Evolutionary conservation across 202 grass and related monocot species (phyloP).

Genomic region (Saccharum hybrid): DNA sequence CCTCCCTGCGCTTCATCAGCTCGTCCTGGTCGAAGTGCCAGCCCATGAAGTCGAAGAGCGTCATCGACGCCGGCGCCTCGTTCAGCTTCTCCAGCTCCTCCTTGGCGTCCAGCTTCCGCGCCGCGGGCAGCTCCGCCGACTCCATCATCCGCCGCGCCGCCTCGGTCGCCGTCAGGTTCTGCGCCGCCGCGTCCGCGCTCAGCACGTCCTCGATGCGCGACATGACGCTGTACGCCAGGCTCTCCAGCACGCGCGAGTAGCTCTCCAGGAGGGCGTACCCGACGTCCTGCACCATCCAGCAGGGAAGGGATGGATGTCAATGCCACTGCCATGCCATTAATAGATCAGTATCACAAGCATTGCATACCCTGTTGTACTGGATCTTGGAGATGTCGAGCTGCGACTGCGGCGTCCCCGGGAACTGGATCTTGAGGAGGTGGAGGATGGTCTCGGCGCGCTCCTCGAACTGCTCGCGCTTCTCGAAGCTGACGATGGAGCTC

Average conservation of each 20-base stretch:
- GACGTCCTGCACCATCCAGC: slow-evolving; percentile 56
- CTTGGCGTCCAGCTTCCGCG: slow-evolving; percentile 67
- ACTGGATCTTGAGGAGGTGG: slow-evolving; percentile 87
- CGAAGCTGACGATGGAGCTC: slow-evolving; percentile 93
- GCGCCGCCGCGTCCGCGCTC: slow-evolving; percentile 66
- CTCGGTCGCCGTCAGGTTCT: slow-evolving; percentile 61
- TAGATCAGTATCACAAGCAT: too few species aligned
- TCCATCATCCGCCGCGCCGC: slow-evolving; percentile 41
- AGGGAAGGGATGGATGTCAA: too few species aligned
- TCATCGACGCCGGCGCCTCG: slow-evolving; percentile 73
- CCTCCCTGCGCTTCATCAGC: slow-evolving; percentile 53
- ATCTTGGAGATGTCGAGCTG: slow-evolving; percentile 95
- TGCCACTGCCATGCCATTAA: too few species aligned
- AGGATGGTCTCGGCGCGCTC: slow-evolving; percentile 97
- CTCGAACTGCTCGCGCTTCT: slow-evolving; percentile 97
- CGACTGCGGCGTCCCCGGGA: slow-evolving; percentile 85
- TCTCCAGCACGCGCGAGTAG: slow-evolving; percentile 91
- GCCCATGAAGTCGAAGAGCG: slow-evolving; percentile 93
- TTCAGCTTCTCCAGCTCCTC: slow-evolving; percentile 91
- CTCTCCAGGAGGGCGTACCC: slow-evolving; percentile 84
- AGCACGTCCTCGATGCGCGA: slow-evolving; percentile 88
- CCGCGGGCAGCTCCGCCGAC: slow-evolving; percentile 7
- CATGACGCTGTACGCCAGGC: slow-evolving; percentile 85
- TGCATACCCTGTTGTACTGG: slow-evolving; percentile 72
- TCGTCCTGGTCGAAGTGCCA: slow-evolving; percentile 90